These are phyloP conservation scores for Salvia hispanica DNA, from an alignment of 257 asterid genomes.

Conservation along the genomic window DNA sequence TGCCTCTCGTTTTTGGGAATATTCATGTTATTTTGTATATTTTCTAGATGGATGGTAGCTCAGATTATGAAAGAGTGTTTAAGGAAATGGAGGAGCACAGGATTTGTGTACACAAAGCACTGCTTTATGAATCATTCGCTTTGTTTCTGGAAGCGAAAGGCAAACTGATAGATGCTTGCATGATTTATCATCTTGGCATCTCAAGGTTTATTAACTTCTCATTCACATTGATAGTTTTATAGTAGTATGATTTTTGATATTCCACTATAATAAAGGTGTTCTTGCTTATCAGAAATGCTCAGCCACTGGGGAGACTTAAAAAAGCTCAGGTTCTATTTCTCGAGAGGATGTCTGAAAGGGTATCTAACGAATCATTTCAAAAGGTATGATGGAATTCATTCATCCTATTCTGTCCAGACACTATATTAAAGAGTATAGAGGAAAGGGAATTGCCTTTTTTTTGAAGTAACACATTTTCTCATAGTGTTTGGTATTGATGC, in stretches of 20 bases:
- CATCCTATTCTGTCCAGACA: not conserved
- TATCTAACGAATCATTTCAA: conserved; percentile 50
- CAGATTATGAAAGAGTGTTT: conserved; percentile 62
- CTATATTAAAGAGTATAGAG: not conserved
- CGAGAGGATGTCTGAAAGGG: conserved; percentile 80
- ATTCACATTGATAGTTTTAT: conserved; percentile 2
- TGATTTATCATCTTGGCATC: conserved; percentile 81
- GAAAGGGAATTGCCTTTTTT: not conserved
- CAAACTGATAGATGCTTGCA: conserved; percentile 68
- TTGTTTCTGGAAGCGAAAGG: conserved; percentile 79
- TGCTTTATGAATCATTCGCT: conserved; percentile 77
- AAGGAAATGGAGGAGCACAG: conserved; percentile 61
- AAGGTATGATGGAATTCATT: conserved; percentile 54
- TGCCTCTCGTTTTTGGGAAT: too few species aligned
- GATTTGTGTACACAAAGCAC: conserved; percentile 62
- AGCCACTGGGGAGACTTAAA: conserved; percentile 87
- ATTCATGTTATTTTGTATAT: not conserved
- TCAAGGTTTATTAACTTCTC: conserved; percentile 56
- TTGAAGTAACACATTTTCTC: not conserved
- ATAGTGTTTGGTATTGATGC: not conserved
- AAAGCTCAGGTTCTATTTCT: conserved; percentile 91
- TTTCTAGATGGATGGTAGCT: conserved; percentile 78
- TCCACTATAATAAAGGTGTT: conserved; percentile 19
- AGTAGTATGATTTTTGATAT: not conserved
- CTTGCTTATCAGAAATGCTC: conserved; percentile 58